Evolutionary conservation across 2,329 filamentous ascomycete genomes (phyloP), one percentile per base, ranked within the genome.

Genomic region (Aspergillus sp.): DNA sequence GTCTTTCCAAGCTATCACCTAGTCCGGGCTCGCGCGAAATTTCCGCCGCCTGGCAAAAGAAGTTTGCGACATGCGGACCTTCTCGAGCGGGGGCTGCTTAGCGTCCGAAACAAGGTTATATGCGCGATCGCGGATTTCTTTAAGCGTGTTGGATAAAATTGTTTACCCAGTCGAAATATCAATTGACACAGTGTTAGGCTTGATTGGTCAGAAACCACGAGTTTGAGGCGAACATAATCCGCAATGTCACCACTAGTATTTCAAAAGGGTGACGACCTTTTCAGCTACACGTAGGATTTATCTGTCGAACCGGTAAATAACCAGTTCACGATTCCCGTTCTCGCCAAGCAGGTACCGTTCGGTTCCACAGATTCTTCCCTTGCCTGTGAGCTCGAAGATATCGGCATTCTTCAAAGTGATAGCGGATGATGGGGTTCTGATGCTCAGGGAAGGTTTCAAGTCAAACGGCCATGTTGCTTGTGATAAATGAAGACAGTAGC

Each of bases 1-100:
- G 25, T 23, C 54, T 53, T 15, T 47, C 62, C n/a, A 62, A 48
- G 14, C 58, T 58, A 48, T 55, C 57, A 51, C 78, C 75, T 51
- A 90, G 76, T 0, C 88, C 88, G 59, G 90, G 86, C 68, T 90
- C 88, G 11, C 76, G 74, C 68, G 89, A 87, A 66, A 91, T 89
- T 71, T 88, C 85, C 8, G 80, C 85, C 8, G 80, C 81, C 85
- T 90, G 90, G 27, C 87, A 82, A 73, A 89, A 87, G 53, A 83
- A 80, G 67, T 91, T 88, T 2, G 86, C 84, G 49, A 84, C 81
- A 86, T 78, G 62, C 89, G 87, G 84, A 83, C 81, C 63, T 84
- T 81, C 62, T 84, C 81, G 21, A 55, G n/a, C 51, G 43, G 57
- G 49, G 60, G 15, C 51, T 59, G 43, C 55, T 82, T 84, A 0